Evolutionary conservation across 192 early-diverging fungal species (phyloP).

Genomic region (Lunasporangiospora selenospora): DNA sequence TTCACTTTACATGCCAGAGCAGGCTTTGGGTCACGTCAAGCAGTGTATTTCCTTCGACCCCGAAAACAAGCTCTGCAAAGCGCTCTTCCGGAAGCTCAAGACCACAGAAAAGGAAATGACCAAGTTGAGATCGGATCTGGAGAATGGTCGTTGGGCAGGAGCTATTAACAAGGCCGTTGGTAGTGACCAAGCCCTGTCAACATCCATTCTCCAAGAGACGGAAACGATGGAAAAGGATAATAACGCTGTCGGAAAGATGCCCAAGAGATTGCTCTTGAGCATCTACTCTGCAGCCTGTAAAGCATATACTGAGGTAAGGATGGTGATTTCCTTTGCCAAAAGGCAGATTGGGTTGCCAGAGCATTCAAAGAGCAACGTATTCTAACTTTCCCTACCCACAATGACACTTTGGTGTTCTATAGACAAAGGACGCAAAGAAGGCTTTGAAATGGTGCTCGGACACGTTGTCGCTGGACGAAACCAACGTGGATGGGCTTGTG

Average conservation of each 20-base stretch:
- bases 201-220: slow-evolving; percentile 28
- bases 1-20: slow-evolving; percentile 71
- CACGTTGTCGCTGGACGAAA: slow-evolving; percentile 71
- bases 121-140: slow-evolving; percentile 61
- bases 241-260: slow-evolving; percentile 42
- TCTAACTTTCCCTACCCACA: neutral
- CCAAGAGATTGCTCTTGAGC: slow-evolving; percentile 46
- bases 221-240: slow-evolving; percentile 46
- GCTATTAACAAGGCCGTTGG: slow-evolving; percentile 67
- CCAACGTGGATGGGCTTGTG: slow-evolving; percentile 76
- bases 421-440: slow-evolving; percentile 60
- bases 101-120: slow-evolving; percentile 74
- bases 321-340: neutral
- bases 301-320: slow-evolving; percentile 59
- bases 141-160: slow-evolving; percentile 63
- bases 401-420: slow-evolving; percentile 5
- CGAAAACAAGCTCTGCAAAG: slow-evolving; percentile 91
- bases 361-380: neutral
- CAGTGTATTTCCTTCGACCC: slow-evolving; percentile 91
- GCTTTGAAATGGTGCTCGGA: slow-evolving; percentile 73
- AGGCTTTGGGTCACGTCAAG: slow-evolving; percentile 74
- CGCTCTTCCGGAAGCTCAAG: slow-evolving; percentile 72
- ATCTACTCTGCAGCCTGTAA: slow-evolving; percentile 68
- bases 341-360: neutral
- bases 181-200: slow-evolving; percentile 28